These are phyloP conservation scores for Tolypocladium inflatum DNA, from an alignment of 2,329 filamentous ascomycete species.

Conservation along the genomic window DNA sequence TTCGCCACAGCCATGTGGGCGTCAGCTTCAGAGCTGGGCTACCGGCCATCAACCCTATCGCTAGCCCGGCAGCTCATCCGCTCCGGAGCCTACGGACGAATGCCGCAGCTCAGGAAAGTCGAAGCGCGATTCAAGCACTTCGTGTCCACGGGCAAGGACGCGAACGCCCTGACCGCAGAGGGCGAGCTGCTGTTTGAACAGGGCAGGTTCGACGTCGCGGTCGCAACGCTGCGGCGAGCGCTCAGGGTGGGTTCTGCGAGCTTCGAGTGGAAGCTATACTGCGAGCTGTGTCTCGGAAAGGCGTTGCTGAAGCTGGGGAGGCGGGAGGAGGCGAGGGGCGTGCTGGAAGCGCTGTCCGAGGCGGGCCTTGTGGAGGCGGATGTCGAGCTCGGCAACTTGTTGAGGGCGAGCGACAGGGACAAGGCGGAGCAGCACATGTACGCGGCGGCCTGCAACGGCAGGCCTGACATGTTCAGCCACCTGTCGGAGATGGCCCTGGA, in stretches of 20 bases:
- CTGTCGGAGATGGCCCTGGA: conserved; percentile 20
- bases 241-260: conserved; percentile 7
- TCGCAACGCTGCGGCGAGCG: conserved; percentile 13
- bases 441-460: conserved; percentile 14
- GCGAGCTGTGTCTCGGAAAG: conserved; percentile 16
- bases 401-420: conserved; percentile 11
- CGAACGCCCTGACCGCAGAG: conserved; percentile 24
- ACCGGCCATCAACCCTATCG: conserved; percentile 19
- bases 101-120: conserved; percentile 6
- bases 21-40: conserved; percentile 20
- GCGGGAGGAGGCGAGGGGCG: conserved; percentile 11
- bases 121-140: conserved; percentile 21
- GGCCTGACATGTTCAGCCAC: conserved; percentile 13
- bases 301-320: conserved; percentile 12
- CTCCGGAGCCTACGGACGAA: conserved; percentile 9
- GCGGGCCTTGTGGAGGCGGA: conserved; percentile 14
- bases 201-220: conserved; percentile 13
- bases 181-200: conserved; percentile 17
- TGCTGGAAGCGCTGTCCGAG: conserved; percentile 13
- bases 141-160: conserved; percentile 17
- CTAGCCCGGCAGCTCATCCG: conserved; percentile 13
- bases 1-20: conserved; percentile 18
- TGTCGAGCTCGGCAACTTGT: conserved; percentile 15
- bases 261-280: conserved; percentile 18
- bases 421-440: conserved; percentile 16